A percentile compares a stretch with the other conserved stretches of the same genome.
Conservation (phyloP, 345 rosid species). For the Pugionium dolabratum region DNA sequence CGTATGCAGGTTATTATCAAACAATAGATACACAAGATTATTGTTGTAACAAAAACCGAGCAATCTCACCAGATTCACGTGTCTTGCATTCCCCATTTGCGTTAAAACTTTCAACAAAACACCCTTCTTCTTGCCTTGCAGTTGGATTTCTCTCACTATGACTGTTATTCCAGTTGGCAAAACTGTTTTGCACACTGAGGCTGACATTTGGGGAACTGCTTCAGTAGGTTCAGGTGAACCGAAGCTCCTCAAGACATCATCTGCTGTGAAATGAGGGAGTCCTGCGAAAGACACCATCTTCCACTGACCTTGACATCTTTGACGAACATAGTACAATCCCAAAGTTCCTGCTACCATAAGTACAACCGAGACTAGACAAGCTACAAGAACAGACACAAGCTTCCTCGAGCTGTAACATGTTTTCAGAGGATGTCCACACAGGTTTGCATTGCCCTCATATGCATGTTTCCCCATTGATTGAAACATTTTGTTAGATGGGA, state of each 20-base stretch:
- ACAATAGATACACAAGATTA: constrained; percentile 60
- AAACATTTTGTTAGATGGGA: constrained; percentile 60
- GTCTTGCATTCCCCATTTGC: constrained; percentile 74
- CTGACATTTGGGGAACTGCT: constrained; percentile 40
- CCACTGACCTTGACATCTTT: constrained; percentile 65
- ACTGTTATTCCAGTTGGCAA: constrained; percentile 92
- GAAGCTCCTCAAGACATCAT: constrained; percentile 73
- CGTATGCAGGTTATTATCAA: constrained; percentile 71
- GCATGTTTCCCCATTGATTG: constrained; percentile 63
- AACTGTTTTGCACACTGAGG: constrained; percentile 63
- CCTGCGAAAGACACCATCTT: constrained; percentile 74
- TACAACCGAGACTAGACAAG: constrained; percentile 49
- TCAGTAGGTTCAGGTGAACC: constrained; percentile 49
- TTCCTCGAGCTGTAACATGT: constrained; percentile 69
- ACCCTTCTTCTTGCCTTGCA: constrained; percentile 50
- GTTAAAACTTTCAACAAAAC: constrained; percentile 47
- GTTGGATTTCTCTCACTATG: constrained; percentile 60
- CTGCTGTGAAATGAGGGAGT: constrained; percentile 74
- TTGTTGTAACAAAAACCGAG: constrained; percentile 88
- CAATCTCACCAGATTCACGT: constrained; percentile 71
- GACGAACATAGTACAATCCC: constrained; percentile 53
- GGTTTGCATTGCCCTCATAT: constrained; percentile 62
- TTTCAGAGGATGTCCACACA: constrained; percentile 76
- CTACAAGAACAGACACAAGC: constrained; percentile 54
- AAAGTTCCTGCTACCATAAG: constrained; percentile 50